phyloP scores from a whole-genome alignment of 179 eudicot species.

The Spergularia azorica region DNA sequence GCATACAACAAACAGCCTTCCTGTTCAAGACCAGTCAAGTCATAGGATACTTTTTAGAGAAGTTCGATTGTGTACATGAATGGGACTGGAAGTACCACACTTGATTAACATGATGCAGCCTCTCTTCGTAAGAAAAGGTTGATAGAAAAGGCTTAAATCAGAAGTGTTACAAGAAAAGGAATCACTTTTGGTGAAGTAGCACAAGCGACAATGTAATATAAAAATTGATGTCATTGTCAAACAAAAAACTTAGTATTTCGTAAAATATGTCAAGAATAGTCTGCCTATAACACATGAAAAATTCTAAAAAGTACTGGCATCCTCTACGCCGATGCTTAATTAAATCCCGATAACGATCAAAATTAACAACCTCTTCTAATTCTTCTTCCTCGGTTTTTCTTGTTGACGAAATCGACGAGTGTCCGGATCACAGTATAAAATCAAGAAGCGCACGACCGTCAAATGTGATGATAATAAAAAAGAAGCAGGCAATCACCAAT shows the following conservation, averaged over 20 bases:
- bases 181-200: no score
- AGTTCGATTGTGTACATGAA: background rate
- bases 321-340: conserved; percentile 99
- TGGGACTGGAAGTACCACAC: conserved; percentile 14
- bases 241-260: conserved; percentile 9
- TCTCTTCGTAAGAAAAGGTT: conserved; percentile 88
- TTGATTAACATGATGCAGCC: conserved; percentile 88
- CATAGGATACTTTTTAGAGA: conserved; percentile 84
- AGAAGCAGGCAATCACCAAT: background rate
- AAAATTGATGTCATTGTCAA: conserved; percentile 14
- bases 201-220: no score
- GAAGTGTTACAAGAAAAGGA: background rate
- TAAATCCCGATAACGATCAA: conserved; percentile 99
- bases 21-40: conserved; percentile 84
- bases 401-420: conserved; percentile 63
- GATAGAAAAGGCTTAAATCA: conserved; percentile 37
- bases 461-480: conserved; percentile 52
- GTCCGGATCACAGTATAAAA: conserved; percentile 87
- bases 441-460: conserved; percentile 99
- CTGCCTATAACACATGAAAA: conserved; percentile 41
- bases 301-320: conserved; percentile 98
- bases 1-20: conserved; percentile 98
- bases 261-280: conserved; percentile 24
- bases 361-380: conserved; percentile 98
- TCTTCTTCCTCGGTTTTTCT: conserved; percentile 93